Percentiles rank a stretch among this genome's conserved stretches.
These are phyloP conservation scores for Setaria viridis DNA, from an alignment of 202 grass and related monocot genomes.

Conservation along the genomic window DNA sequence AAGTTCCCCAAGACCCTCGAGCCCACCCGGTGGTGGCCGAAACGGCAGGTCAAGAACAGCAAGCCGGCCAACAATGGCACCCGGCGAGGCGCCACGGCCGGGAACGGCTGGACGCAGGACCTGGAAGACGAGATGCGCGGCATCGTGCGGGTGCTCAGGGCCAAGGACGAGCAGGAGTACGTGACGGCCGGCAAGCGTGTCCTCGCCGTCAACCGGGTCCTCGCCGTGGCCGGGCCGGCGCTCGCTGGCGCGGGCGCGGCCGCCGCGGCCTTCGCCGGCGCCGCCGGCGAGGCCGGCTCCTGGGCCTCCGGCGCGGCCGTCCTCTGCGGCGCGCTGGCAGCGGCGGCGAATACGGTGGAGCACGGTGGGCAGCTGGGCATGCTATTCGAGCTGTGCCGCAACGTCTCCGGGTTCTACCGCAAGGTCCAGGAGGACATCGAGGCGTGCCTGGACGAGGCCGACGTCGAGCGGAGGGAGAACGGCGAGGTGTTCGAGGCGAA, in stretches of 20 bases:
- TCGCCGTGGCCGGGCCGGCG: constrained; percentile 48
- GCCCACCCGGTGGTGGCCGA: constrained; percentile 70
- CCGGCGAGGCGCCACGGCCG: background rate
- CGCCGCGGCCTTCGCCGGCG: constrained; percentile 44
- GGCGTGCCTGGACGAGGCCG: constrained; percentile 45
- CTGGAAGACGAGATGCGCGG: constrained; percentile 76
- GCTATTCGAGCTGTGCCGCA: constrained; percentile 74
- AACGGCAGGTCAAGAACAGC: background rate
- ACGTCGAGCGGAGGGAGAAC: constrained; percentile 59
- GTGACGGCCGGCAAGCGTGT: constrained; percentile 32
- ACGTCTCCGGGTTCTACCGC: constrained; percentile 57
- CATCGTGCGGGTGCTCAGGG: constrained; percentile 47
- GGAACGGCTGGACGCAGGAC: constrained; percentile 69
- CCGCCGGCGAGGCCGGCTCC: background rate
- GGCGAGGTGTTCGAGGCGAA: constrained; percentile 71
- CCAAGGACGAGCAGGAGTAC: constrained; percentile 60
- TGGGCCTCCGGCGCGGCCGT: constrained; percentile 33
- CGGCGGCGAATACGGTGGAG: constrained; percentile 59
- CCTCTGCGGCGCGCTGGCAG: constrained; percentile 52
- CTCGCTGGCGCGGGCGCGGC: constrained; percentile 52
- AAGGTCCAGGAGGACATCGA: constrained; percentile 75
- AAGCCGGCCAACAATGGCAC: background rate
- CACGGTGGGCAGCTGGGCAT: constrained; percentile 71
- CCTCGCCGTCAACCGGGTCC: constrained; percentile 45
- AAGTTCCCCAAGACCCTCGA: constrained; percentile 65